These are phyloP conservation scores for Amanita exitialis DNA, from an alignment of 768 basidiomycete genomes.

Conservation along the genomic window DNA sequence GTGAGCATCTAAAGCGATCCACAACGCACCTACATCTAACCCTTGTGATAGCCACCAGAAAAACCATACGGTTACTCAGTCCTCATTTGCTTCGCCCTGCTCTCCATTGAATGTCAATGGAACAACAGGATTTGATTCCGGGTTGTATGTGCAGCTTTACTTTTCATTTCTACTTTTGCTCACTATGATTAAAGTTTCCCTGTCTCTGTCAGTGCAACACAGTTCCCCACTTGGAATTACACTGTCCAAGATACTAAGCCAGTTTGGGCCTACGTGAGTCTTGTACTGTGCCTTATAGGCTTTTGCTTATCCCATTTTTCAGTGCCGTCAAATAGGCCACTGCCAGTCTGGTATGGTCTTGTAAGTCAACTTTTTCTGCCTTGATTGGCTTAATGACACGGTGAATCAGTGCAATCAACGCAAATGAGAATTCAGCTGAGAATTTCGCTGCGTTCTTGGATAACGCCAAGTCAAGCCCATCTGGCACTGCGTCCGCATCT, in stretches of 20 bases:
- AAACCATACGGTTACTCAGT: conserved; percentile 62
- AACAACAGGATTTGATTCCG: conserved; percentile 41
- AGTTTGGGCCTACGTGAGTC: conserved; percentile 45
- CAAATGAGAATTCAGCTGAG: conserved; percentile 34
- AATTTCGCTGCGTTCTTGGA: conserved; percentile 49
- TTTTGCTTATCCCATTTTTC: conserved; percentile 7
- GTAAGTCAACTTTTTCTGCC: conserved; percentile 17
- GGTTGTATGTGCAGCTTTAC: conserved; percentile 32
- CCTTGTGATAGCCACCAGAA: conserved; percentile 37
- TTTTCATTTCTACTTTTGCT: neutral
- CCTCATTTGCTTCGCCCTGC: conserved; percentile 53
- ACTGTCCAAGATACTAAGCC: conserved; percentile 50
- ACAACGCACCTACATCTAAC: conserved; percentile 5
- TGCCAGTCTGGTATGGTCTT: conserved; percentile 49
- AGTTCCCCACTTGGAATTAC: conserved; percentile 45
- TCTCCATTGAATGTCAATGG: conserved; percentile 28
- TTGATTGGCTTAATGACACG: neutral
- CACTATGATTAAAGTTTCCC: conserved; percentile 18
- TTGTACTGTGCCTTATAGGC: neutral
- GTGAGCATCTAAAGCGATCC: conserved; percentile 20
- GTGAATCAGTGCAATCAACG: conserved; percentile 39
- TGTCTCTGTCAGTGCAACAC: conserved; percentile 30
- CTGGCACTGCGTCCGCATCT: conserved; percentile 10
- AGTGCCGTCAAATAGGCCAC: conserved; percentile 37
- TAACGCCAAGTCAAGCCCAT: conserved; percentile 31